These are phyloP conservation scores for Sclerotinia subarctica DNA, from an alignment of 2,329 filamentous ascomycete species.

Conservation along the genomic window DNA sequence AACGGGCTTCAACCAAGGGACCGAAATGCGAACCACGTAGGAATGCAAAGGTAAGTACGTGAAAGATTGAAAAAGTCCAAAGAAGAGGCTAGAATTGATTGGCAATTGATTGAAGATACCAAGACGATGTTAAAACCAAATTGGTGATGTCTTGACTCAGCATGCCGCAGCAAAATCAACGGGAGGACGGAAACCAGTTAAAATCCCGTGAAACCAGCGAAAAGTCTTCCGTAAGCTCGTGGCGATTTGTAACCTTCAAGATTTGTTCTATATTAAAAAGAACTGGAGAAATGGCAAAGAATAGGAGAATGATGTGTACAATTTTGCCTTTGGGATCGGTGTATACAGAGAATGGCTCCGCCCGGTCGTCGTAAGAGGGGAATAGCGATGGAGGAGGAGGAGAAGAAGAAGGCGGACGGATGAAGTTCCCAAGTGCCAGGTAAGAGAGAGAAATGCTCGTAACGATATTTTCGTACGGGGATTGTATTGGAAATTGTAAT, in stretches of 20 bases:
- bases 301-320: background rate
- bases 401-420: background rate
- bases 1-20: constrained; percentile 14
- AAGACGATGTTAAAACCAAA: background rate
- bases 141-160: constrained; percentile 16
- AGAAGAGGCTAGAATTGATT: constrained; percentile 1
- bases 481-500: background rate
- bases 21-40: constrained; percentile 12
- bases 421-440: background rate
- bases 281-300: background rate
- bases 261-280: background rate
- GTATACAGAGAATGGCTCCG: constrained; percentile 14
- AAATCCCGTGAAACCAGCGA: constrained; percentile 12
- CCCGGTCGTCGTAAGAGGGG: background rate
- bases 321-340: constrained; percentile 8
- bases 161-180: constrained; percentile 8
- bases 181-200: background rate
- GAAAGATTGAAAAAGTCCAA: background rate
- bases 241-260: constrained; percentile 8
- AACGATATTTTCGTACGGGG: background rate
- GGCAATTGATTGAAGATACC: background rate
- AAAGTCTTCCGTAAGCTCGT: constrained; percentile 15
- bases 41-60: background rate
- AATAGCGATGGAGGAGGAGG: background rate
- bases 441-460: background rate